Conservation (phyloP, 208 protist genomes). For the Naegleria fowleri region DNA sequence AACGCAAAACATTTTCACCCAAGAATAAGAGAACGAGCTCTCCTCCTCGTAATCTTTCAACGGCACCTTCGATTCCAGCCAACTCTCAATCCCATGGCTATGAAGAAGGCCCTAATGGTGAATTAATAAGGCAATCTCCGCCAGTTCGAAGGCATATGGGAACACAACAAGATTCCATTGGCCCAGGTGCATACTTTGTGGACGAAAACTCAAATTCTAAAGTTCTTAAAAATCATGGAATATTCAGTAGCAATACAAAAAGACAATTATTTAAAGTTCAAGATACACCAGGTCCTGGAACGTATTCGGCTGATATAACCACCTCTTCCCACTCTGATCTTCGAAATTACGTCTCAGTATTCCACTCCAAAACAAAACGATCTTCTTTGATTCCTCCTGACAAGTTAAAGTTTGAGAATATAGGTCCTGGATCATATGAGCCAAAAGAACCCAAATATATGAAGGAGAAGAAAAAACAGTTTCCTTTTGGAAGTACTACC, state of each 20-base stretch:
- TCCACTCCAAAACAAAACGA: not conserved
- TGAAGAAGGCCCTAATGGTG: not conserved
- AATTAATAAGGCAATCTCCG: not conserved
- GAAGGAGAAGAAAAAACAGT: not conserved
- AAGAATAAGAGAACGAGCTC: not conserved
- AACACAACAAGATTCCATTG: not conserved
- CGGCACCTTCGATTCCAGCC: not conserved
- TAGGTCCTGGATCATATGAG: not conserved
- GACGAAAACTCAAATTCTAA: not conserved
- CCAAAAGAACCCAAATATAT: not conserved
- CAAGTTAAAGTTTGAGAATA: not conserved
- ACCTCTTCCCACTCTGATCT: not conserved
- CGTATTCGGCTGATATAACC: no score
- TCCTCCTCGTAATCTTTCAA: not conserved
- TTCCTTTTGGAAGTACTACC: not conserved
- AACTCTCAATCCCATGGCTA: not conserved
- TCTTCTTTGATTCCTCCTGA: not conserved
- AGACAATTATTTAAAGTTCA: not conserved
- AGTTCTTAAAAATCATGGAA: not conserved
- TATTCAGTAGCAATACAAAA: not conserved
- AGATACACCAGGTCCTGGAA: not conserved
- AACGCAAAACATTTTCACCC: not conserved
- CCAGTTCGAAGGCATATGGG: not conserved
- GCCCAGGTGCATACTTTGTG: not conserved
- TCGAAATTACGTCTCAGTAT: not conserved